Base-by-base conservation (phyloP, 2,329 filamentous ascomycete species). In the Phaeophleospora eucalypticola region DNA sequence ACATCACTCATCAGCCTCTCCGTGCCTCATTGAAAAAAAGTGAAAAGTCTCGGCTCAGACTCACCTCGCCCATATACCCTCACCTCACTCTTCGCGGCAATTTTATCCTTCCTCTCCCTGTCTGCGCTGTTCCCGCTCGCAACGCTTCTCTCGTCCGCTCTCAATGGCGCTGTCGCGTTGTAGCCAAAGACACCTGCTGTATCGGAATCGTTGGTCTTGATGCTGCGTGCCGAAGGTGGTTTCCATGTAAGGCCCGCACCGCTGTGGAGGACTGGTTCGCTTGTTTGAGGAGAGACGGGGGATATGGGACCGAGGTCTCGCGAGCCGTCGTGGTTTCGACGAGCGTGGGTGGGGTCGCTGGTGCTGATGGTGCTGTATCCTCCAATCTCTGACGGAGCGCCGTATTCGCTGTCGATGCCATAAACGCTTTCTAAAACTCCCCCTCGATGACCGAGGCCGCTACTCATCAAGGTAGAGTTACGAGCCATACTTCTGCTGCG, bases 31-130 rank as follows among this genome's bases (percentile, higher is more conserved):
- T n/a, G n/a, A n/a, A n/a, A n/a, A n/a, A n/a, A n/a, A n/a, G n/a
- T n/a, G n/a, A n/a, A 39, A 41, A 29, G 33, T 16, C 19, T 39
- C 12, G 12, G 42, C 18, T 32, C 42, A 29, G 24, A 68, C 74
- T 68, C 57, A 79, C 78, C 78, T 70, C 78, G 68, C 40, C 78
- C 77, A 58, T 75, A 78, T 17, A 78, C 67, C 45, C 78, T 66
- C 15, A 76, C 65, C 54, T 79, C 73, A 45, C 71, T 73, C 44
- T 72, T 71, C 9, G 71, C 62, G 36, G 69, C 70, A 44, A 74
- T 71, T 56, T 72, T 78, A 9, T 68, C 65, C 56, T 70, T 73
- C 41, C 44, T 48, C 48, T 6, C 49, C 21, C 41, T 68, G 14
- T 60, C 59, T 7, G 58, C 53, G 37, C 61, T 62, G 2, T 63